Evolutionary conservation across 176 grass and related monocot genomes (phyloP), one percentile per base, ranked within the genome.

Genomic region (Areca catechu): DNA sequence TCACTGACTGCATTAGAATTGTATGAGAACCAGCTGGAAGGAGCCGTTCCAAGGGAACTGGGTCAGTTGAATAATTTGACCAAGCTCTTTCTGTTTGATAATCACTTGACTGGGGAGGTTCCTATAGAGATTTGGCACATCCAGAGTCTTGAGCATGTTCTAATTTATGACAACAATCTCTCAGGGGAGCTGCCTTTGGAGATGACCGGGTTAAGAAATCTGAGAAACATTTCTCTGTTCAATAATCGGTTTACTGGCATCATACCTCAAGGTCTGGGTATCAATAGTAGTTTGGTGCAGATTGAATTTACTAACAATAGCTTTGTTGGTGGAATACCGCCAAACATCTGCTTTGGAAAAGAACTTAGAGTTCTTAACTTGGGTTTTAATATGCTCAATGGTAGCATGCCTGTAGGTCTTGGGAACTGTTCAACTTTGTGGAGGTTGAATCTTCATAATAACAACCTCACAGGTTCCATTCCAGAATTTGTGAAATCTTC

Each of bases 281-380:
- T 65, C 53, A 81, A 82, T 50, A 82, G 81, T 22, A 77, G 10
- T 51, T 66, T 67, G 7, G 24, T 67, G 27, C 24, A 37, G n/a
- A 54, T 67, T 67, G 64, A 67, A 12, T 84, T 93, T 17, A 81
- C 89, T 17, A 84, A 87, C 15, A 81, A 77, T 15, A 68, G 71
- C 21, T 80, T 87, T 66, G 65, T 81, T 28, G 86, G 91, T 56
- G 63, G 53, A 67, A 72, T 95, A 17, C 91, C 91, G 16, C 80
- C 79, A 21, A 53, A 84, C 30, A 74, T 96, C 25, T 96, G 91
- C 71, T 84, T 62, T 19, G 74, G 77, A 10, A 80, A 87, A 78
- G 63, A 75, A 62, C 68, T 96, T 48, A 76, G 30, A 28, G 0
- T 79, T 22, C 66, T 96, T 55, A 61, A 5, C 65, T 43, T 90